Evolutionary conservation across 1,139 yeast species (phyloP).

Genomic region (Scheffersomyces titani): DNA sequence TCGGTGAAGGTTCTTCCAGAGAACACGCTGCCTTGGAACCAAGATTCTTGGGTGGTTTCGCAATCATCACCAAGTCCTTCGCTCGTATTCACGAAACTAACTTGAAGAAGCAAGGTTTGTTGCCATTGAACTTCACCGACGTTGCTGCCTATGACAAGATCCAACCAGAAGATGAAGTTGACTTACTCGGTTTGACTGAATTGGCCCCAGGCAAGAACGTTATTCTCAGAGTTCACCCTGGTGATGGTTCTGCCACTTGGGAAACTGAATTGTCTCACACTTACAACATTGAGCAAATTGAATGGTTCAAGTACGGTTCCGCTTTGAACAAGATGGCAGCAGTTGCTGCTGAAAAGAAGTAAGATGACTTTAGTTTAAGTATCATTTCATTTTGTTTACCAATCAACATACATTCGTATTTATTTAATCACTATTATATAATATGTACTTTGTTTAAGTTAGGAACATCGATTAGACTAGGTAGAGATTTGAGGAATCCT

Average conservation of each 20-base stretch:
- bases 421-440: background rate
- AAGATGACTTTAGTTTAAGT: background rate
- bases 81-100: constrained; percentile 78
- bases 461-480: background rate
- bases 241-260: constrained; percentile 78
- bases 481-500: too few species aligned
- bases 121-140: constrained; percentile 91
- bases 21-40: constrained; percentile 99
- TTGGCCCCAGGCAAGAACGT: constrained; percentile 94
- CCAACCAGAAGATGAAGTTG: constrained; percentile 86
- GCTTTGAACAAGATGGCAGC: constrained; percentile 98
- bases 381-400: background rate
- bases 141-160: constrained; percentile 93
- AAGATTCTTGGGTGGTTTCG: constrained; percentile 98
- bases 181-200: constrained; percentile 78
- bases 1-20: constrained; percentile 99
- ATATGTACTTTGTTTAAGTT: background rate
- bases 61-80: constrained; percentile 94
- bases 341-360: constrained; percentile 11
- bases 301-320: constrained; percentile 99
- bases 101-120: constrained; percentile 48
- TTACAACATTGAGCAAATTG: constrained; percentile 93
- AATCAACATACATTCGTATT: background rate
- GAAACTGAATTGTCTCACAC: constrained; percentile 91
- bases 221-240: constrained; percentile 86